These are phyloP conservation scores for Leccinum truebloodii DNA, from an alignment of 768 basidiomycete genomes.

Conservation along the genomic window DNA sequence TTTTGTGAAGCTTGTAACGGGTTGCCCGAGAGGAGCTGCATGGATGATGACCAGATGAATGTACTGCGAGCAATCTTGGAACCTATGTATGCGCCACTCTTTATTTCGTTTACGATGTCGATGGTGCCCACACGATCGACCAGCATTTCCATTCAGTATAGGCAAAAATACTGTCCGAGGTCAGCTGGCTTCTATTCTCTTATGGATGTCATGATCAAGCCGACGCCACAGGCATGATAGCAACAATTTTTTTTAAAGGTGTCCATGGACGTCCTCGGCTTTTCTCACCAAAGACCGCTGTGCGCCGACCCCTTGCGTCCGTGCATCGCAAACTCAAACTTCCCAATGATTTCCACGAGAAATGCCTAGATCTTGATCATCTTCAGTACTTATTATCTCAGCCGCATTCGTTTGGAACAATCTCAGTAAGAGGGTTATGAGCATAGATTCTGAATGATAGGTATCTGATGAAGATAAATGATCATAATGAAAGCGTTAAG, in stretches of 20 bases:
- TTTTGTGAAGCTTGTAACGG: conserved; percentile 43
- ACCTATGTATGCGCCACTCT: neutral
- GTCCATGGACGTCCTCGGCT: neutral
- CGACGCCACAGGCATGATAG: neutral
- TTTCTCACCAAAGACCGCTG: conserved; percentile 17
- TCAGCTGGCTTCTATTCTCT: neutral
- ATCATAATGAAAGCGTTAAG: too few relatives aligned
- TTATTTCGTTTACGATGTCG: neutral
- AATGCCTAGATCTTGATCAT: neutral
- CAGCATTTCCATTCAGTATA: neutral
- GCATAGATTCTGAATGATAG: too few relatives aligned
- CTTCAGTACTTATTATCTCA: too few relatives aligned
- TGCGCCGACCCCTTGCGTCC: conserved; percentile 6
- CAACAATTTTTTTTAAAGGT: neutral
- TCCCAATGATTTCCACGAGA: conserved; percentile 48
- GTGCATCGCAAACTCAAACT: conserved; percentile 49
- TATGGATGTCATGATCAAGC: neutral
- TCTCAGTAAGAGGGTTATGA: too few relatives aligned
- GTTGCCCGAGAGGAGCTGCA: conserved; percentile 28
- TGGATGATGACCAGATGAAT: conserved; percentile 30
- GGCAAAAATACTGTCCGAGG: neutral
- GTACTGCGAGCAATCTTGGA: neutral
- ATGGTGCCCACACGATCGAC: neutral
- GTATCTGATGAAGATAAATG: too few relatives aligned
- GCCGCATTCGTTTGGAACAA: too few relatives aligned